Conservation (phyloP, 1,139 yeast species). For the Candida buenavistaensis region DNA sequence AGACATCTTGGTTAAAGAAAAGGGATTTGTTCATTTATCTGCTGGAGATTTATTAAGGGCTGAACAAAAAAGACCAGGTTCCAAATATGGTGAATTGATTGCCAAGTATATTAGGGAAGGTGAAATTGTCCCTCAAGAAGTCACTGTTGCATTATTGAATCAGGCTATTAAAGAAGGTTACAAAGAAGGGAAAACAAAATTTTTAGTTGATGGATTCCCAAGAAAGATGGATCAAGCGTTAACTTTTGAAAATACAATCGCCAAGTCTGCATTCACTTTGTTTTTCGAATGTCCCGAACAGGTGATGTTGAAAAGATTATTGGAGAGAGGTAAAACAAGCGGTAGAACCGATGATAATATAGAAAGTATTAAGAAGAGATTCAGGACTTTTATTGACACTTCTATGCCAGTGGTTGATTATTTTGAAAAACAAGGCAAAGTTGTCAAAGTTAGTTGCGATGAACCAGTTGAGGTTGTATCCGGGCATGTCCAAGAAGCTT, state of each 20-base stretch:
- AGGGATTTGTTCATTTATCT: slow-evolving; percentile 81
- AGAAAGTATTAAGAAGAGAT: slow-evolving; percentile 87
- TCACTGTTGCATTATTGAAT: slow-evolving; percentile 79
- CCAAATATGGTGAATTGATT: slow-evolving; percentile 82
- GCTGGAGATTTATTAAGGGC: slow-evolving; percentile 96
- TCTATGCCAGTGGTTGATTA: slow-evolving; percentile 94
- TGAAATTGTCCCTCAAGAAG: slow-evolving; percentile 91
- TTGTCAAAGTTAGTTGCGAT: slow-evolving; percentile 77
- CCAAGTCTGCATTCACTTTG: slow-evolving; percentile 73
- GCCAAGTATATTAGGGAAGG: slow-evolving; percentile 86
- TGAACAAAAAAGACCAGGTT: slow-evolving; percentile 81
- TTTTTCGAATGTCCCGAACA: slow-evolving; percentile 94
- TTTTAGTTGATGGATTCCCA: slow-evolving; percentile 94
- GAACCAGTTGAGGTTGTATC: slow-evolving; percentile 79
- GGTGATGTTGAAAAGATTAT: slow-evolving; percentile 80
- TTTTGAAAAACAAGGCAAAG: slow-evolving; percentile 73
- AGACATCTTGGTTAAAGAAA: slow-evolving; percentile 75
- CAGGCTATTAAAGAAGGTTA: slow-evolving; percentile 68
- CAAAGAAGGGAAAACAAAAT: slow-evolving; percentile 53
- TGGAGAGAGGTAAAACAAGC: slow-evolving; percentile 91
- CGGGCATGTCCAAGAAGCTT: slow-evolving; percentile 63
- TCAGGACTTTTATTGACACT: slow-evolving; percentile 81
- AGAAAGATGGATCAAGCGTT: slow-evolving; percentile 97
- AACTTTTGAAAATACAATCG: slow-evolving; percentile 82
- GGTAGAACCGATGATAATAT: slow-evolving; percentile 93